Base-by-base conservation (phyloP, 179 eudicot species). In the Gypsophila paniculata region DNA sequence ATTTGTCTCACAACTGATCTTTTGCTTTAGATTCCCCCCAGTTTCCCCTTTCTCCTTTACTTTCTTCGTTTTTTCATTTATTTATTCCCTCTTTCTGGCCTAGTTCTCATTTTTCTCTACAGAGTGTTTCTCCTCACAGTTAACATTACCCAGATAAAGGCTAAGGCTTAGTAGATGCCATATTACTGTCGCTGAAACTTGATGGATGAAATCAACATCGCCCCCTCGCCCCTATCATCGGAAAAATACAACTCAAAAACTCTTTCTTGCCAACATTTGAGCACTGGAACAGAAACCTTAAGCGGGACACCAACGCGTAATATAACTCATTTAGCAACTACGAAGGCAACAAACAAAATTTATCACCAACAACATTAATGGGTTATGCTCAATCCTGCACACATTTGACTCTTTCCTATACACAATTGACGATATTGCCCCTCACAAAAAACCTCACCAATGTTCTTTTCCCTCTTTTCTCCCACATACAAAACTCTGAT, bases 1-100 rank as follows among this genome's bases (percentile, higher is more conserved):
- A n/a, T n/a, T 21, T 58, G 61, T 58, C 61, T 22, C 29, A 58
- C 61, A 58, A 10, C 14, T 60, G 32, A 25, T 60, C 39, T 60
- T 60, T 60, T 15, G 8, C 5, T 60, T 60, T 60, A 6, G 38
- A 42, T 26, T 25, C 36, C 63, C 36, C 26, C 8, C 36, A 22
- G 25, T 29, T 60, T 1, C 39, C 64, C 18, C 13, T 60, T 60
- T 13, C 11, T 60, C 64, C 64, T 26, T 32, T 15, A 60, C 5
- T 15, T 29, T 60, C 17, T 60, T 60, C 15, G 6, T 46, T 46
- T 46, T 60, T 23, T 25, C n/a, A n/a, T n/a, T 11, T 2, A 42
- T 59, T 59, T 59, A 25, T 23, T 23, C 29, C 29, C n/a, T 29
- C 36, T 23, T 11, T 11, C 63, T 26, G 25, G 63, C 63, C n/a